Evolutionary conservation across 2,329 filamentous ascomycete genomes (phyloP).

Genomic region (Drechslerella dactyloides): DNA sequence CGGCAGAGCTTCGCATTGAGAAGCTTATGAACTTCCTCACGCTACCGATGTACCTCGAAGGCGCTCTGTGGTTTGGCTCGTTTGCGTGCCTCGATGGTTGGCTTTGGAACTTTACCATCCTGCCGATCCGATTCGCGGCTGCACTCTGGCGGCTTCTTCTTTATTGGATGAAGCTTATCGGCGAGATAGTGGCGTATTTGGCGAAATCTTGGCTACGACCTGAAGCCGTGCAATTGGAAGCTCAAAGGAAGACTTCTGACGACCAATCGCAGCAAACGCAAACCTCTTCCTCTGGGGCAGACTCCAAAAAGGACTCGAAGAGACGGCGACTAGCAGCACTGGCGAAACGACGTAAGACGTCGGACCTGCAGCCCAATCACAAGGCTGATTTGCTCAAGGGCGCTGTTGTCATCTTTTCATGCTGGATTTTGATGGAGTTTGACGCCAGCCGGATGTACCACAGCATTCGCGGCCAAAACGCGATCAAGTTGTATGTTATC

Average conservation of each 20-base stretch:
- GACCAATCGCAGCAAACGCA: slow-evolving; percentile 21
- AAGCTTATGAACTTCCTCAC: slow-evolving; percentile 86
- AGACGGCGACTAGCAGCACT: slow-evolving; percentile 60
- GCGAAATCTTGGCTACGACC: slow-evolving; percentile 48
- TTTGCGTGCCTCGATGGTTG: slow-evolving; percentile 93
- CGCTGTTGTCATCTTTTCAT: slow-evolving; percentile 83
- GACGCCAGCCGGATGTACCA: slow-evolving; percentile 99
- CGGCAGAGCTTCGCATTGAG: slow-evolving; percentile 88
- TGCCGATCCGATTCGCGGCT: slow-evolving; percentile 85
- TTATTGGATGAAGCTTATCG: slow-evolving; percentile 78
- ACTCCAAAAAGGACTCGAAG: slow-evolving; percentile 75
- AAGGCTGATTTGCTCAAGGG: slow-evolving; percentile 96
- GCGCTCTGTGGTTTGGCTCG: slow-evolving; percentile 83
- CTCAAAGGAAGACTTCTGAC: slow-evolving; percentile 28
- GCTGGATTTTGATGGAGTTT: slow-evolving; percentile 81
- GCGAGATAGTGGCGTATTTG: slow-evolving; percentile 54
- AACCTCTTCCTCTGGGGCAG: slow-evolving; percentile 41
- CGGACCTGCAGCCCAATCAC: slow-evolving; percentile 81
- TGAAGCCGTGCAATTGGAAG: slow-evolving; percentile 34
- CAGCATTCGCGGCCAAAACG: slow-evolving; percentile 91
- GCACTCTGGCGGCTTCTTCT: slow-evolving; percentile 76
- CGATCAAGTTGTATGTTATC: slow-evolving; percentile 98
- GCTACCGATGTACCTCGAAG: slow-evolving; percentile 80
- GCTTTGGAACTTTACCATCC: slow-evolving; percentile 94
- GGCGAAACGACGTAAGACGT: slow-evolving; percentile 64